These are phyloP conservation scores for Tubosaeta brunneosetosa DNA, from an alignment of 768 basidiomycete species.

Conservation along the genomic window DNA sequence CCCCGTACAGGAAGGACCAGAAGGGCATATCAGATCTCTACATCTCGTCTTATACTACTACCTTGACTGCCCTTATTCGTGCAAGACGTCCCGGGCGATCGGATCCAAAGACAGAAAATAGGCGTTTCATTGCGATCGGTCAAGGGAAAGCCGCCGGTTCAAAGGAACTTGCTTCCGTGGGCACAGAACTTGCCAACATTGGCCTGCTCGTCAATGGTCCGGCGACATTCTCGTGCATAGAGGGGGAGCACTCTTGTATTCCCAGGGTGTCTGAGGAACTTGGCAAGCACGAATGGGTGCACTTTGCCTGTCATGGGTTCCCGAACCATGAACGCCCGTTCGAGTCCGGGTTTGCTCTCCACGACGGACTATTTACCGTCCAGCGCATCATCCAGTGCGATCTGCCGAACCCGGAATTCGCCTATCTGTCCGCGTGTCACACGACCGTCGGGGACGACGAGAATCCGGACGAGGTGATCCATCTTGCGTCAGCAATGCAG, in stretches of 20 bases:
- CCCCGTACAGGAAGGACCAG: not conserved
- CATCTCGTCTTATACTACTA: not conserved
- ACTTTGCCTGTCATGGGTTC: too few species aligned
- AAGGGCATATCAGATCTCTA: not conserved
- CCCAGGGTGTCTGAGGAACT: not conserved
- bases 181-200: too few species aligned
- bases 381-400: not conserved
- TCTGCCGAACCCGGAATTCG: not conserved
- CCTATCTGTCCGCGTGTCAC: not conserved
- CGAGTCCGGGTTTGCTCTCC: too few species aligned
- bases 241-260: not conserved
- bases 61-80: not conserved
- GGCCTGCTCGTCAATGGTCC: not conserved
- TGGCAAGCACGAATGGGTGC: not conserved
- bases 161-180: too few species aligned
- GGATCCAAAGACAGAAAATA: not conserved
- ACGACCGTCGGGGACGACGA: not conserved
- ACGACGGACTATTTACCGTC: not conserved
- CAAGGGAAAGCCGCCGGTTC: too few species aligned
- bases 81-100: not conserved
- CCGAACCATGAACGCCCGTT: too few species aligned
- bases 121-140: not conserved
- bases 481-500: too few species aligned
- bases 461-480: too few species aligned
- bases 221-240: not conserved